phyloP scores from a whole-genome alignment of 176 grass and related monocot genomes.

The Tillandsia leiboldiana region DNA sequence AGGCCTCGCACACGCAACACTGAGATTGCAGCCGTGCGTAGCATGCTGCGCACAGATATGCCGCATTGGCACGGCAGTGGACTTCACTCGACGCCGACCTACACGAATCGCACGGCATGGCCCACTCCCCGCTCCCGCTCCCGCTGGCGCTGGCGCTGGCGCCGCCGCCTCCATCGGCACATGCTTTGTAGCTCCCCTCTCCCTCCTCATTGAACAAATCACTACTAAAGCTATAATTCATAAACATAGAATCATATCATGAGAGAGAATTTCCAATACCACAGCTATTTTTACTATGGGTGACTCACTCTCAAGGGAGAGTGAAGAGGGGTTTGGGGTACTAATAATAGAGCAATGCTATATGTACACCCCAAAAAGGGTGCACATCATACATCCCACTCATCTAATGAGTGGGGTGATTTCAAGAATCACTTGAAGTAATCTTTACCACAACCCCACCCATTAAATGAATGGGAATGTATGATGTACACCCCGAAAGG shows the following conservation, averaged over 20 bases:
- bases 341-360: conserved; percentile 24
- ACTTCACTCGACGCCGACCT: conserved; percentile 32
- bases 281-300: no score
- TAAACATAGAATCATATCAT: conserved; percentile 11
- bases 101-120: conserved; percentile 39
- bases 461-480: no score
- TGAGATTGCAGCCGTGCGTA: conserved; percentile 44
- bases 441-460: no score
- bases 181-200: not conserved
- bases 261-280: not conserved
- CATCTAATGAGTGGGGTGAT: no score
- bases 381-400: no score
- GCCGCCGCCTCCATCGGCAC: not conserved
- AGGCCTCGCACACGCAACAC: conserved; percentile 54
- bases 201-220: conserved; percentile 20
- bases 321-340: conserved; percentile 1
- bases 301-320: not conserved
- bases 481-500: no score
- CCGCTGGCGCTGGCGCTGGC: no score
- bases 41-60: conserved; percentile 56
- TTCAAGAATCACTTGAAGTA: no score
- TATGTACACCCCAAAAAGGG: no score
- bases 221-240: conserved; percentile 22
- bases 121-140: conserved; percentile 14
- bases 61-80: conserved; percentile 63